These are phyloP conservation scores for Pythium phragmiticola DNA, from an alignment of 352 stramenopile species.

Conservation along the genomic window DNA sequence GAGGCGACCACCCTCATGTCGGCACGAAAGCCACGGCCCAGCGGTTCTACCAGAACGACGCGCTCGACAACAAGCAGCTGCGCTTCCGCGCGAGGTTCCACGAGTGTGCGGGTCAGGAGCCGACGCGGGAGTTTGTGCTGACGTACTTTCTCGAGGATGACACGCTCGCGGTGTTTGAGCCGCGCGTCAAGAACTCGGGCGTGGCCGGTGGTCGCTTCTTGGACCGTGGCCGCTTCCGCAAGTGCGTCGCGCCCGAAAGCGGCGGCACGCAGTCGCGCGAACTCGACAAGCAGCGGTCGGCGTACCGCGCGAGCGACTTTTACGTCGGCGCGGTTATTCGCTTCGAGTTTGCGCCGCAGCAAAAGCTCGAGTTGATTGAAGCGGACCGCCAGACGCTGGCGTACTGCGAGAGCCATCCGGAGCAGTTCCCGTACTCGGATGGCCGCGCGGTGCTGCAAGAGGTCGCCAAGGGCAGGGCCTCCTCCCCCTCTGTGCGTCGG, in stretches of 20 bases:
- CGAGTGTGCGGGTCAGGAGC: slow-evolving; percentile 43
- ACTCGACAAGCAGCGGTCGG: slow-evolving; percentile 32
- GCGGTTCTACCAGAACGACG: slow-evolving; percentile 39
- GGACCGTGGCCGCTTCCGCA: slow-evolving; percentile 69
- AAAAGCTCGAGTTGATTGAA: slow-evolving; percentile 69
- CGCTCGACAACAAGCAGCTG: slow-evolving; percentile 64
- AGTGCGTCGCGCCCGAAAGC: slow-evolving; percentile 24
- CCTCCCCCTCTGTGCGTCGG: slow-evolving; percentile 24
- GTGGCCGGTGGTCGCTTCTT: slow-evolving; percentile 67
- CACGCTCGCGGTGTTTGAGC: slow-evolving; percentile 77
- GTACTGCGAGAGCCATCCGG: slow-evolving; percentile 74
- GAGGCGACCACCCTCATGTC: not conserved
- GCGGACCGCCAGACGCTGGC: slow-evolving; percentile 71
- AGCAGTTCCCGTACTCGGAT: slow-evolving; percentile 68
- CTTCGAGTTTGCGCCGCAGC: slow-evolving; percentile 71
- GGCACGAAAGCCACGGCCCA: slow-evolving; percentile 11
- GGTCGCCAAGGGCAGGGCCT: slow-evolving; percentile 5
- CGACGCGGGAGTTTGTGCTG: slow-evolving; percentile 66
- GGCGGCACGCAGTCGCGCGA: slow-evolving; percentile 33
- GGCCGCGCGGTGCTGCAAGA: slow-evolving; percentile 33
- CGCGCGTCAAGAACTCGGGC: slow-evolving; percentile 64
- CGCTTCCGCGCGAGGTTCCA: slow-evolving; percentile 67
- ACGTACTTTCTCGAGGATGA: slow-evolving; percentile 81
- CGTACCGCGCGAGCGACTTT: slow-evolving; percentile 60
- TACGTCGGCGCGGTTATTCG: slow-evolving; percentile 64